A percentile compares a stretch with the other conserved stretches of the same genome.
phyloP scores from a whole-genome alignment of 208 protist genomes.

The Spongospora subterranea region DNA sequence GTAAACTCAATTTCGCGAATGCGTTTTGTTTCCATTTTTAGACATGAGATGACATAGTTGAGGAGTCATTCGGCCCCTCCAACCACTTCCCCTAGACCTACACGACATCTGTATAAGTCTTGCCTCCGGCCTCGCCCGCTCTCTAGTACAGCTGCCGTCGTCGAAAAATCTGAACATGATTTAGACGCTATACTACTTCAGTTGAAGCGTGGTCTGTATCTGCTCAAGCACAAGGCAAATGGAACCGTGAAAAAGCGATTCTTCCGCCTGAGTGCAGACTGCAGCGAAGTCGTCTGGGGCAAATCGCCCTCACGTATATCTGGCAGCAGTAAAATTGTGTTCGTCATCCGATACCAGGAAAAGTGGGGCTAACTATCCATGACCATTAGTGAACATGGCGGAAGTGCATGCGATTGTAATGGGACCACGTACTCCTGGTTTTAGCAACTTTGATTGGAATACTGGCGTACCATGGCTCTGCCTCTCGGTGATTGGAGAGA shows the following conservation, averaged over 20 bases:
- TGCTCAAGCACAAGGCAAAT: not conserved
- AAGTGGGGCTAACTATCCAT: not conserved
- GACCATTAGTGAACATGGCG: not conserved
- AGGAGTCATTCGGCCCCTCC: not conserved
- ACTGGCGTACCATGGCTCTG: conserved; percentile 9
- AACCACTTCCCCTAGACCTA: not conserved
- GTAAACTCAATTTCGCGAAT: too few relatives aligned
- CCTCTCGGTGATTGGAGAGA: not conserved
- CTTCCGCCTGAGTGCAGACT: not conserved
- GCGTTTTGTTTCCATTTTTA: too few relatives aligned
- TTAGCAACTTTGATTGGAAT: not conserved
- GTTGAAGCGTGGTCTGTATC: not conserved
- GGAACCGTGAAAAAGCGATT: not conserved
- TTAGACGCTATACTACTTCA: not conserved
- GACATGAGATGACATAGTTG: not conserved
- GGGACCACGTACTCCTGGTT: not conserved
- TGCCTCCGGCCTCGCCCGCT: not conserved
- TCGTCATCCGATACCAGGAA: not conserved
- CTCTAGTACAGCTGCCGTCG: not conserved
- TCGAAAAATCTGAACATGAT: not conserved
- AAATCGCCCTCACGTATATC: not conserved
- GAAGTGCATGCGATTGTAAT: conserved; percentile 51
- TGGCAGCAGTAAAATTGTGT: not conserved
- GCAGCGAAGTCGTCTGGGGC: not conserved
- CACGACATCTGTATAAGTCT: not conserved